Percentiles rank a stretch among this genome's conserved stretches.
Evolutionary conservation across 306 rosid genomes (phyloP).

Genomic region (Prunus mongolica): DNA sequence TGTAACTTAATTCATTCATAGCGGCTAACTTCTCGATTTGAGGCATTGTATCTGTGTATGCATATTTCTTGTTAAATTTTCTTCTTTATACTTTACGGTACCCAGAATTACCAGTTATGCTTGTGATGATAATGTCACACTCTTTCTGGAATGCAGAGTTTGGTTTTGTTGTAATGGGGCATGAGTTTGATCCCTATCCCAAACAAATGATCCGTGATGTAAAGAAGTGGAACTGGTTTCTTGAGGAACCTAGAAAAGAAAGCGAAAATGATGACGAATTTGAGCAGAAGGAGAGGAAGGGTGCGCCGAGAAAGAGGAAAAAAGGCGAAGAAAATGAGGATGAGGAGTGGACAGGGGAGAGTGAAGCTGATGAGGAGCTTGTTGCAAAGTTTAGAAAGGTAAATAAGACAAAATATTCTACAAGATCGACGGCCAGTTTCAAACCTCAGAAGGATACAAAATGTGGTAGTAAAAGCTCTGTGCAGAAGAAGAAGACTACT

Average conservation of each 20-base stretch:
- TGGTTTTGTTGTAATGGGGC: conserved; percentile 71
- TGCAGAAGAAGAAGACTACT: conserved; percentile 27
- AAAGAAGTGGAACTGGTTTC: conserved; percentile 78
- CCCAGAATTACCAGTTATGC: not conserved
- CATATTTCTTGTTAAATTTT: not conserved
- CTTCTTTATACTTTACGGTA: not conserved
- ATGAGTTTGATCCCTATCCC: conserved; percentile 75
- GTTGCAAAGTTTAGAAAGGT: conserved; percentile 41
- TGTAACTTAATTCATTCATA: not conserved
- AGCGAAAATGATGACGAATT: conserved; percentile 31
- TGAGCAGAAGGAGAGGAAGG: conserved; percentile 26
- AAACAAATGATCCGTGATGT: conserved; percentile 45
- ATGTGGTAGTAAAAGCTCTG: conserved; percentile 25
- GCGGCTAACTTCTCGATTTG: not conserved
- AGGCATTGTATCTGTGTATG: not conserved
- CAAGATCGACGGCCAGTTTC: conserved; percentile 46
- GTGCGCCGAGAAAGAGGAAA: conserved; percentile 44
- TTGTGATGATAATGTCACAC: conserved; percentile 5
- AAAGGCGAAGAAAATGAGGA: conserved; percentile 34
- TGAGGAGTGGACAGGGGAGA: conserved; percentile 68
- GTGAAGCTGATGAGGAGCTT: conserved; percentile 46
- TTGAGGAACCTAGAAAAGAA: conserved; percentile 56
- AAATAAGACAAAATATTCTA: conserved; percentile 43
- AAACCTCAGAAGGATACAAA: conserved; percentile 22
- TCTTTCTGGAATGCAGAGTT: conserved; percentile 55